Percentiles rank a stretch among this genome's conserved stretches.
Evolutionary conservation across 331 rosid species (phyloP).

Genomic region (Malus hybrid): DNA sequence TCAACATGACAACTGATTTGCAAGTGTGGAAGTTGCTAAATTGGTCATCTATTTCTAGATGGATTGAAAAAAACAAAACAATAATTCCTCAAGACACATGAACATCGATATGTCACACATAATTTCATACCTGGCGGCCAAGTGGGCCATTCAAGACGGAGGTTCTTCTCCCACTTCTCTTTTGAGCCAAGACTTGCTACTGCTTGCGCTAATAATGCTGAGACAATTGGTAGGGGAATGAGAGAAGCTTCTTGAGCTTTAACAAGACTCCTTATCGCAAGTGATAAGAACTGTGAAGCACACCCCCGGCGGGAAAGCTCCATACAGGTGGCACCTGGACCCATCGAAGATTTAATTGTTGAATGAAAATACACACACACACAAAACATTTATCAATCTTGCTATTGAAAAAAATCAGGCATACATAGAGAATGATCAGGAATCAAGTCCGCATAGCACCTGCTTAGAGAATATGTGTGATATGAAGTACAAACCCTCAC

Average conservation of each 20-base stretch:
- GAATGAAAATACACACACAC: background rate
- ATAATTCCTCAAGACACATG: background rate
- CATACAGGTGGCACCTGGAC: slow-evolving; percentile 70
- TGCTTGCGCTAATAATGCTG: slow-evolving; percentile 69
- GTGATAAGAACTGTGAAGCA: slow-evolving; percentile 36
- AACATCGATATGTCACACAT: background rate
- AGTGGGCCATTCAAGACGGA: slow-evolving; percentile 66
- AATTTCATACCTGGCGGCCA: slow-evolving; percentile 87
- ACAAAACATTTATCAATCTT: background rate
- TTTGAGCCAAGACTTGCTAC: slow-evolving; percentile 81
- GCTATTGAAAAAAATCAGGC: background rate
- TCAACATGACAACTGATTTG: background rate
- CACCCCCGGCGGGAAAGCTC: slow-evolving; percentile 53
- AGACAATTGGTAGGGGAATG: slow-evolving; percentile 58
- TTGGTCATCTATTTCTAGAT: background rate
- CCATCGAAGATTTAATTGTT: slow-evolving; percentile 14
- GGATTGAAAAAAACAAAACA: background rate
- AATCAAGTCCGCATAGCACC: background rate
- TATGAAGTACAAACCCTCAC: background rate
- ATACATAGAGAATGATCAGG: background rate
- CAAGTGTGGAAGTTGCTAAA: background rate
- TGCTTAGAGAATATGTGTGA: background rate
- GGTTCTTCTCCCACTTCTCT: slow-evolving; percentile 69
- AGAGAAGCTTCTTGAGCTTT: slow-evolving; percentile 46
- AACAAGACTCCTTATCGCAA: slow-evolving; percentile 54